Evolutionary conservation across 192 early-diverging fungal species (phyloP).

Genomic region (Diversispora epigaea): DNA sequence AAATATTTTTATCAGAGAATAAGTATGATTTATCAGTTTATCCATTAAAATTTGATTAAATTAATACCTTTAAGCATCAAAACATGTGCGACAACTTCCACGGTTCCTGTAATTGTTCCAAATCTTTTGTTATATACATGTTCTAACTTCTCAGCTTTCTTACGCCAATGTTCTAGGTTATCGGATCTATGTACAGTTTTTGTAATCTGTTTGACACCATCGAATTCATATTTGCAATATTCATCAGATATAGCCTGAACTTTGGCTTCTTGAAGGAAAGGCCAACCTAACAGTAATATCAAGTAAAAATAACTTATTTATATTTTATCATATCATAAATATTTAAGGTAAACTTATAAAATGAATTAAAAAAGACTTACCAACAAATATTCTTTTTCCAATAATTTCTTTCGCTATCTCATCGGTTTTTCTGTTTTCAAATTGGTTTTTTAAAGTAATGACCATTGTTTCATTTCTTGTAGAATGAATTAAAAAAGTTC

Average conservation of each 20-base stretch:
- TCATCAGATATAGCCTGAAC: slow-evolving; percentile 77
- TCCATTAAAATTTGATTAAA: neutral
- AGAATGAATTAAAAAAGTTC: neutral
- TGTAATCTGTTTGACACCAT: slow-evolving; percentile 44
- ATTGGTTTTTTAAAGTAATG: slow-evolving; percentile 56
- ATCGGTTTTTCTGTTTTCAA: slow-evolving; percentile 52
- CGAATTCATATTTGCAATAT: slow-evolving; percentile 56
- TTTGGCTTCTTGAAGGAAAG: slow-evolving; percentile 80
- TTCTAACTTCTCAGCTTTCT: slow-evolving; percentile 60
- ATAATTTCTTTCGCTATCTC: slow-evolving; percentile 55
- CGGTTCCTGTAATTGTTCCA: slow-evolving; percentile 66
- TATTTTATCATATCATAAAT: neutral
- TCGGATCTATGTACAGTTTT: slow-evolving; percentile 47
- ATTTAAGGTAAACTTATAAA: neutral
- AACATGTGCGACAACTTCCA: slow-evolving; percentile 62
- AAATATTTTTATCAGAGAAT: neutral
- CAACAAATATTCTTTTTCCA: slow-evolving; percentile 64
- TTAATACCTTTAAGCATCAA: slow-evolving; percentile 57
- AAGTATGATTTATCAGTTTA: neutral
- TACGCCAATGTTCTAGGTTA: slow-evolving; percentile 53
- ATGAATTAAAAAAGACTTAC: slow-evolving; percentile 33
- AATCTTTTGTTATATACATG: slow-evolving; percentile 66
- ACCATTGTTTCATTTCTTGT: slow-evolving; percentile 71
- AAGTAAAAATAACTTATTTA: no score
- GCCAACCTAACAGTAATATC: slow-evolving; percentile 63